Evolutionary conservation across 2,329 filamentous ascomycete genomes (phyloP), one percentile per base, ranked within the genome.

Genomic region (Aspergillus clavatus): DNA sequence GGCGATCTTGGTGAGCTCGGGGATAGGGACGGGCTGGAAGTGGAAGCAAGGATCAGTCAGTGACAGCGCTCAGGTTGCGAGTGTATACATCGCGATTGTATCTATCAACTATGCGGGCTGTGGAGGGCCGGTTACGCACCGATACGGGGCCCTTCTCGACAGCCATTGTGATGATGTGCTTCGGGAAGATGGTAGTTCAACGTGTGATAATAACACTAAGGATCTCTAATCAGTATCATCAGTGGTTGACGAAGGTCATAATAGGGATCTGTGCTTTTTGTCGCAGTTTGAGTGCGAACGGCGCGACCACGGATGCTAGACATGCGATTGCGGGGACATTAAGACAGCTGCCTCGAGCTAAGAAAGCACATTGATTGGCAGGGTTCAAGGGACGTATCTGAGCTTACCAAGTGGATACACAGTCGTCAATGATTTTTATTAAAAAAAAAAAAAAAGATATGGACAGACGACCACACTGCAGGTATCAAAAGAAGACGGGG

Each of bases 1-100:
- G 58, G 87, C 84, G 66, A 95, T 91, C 74, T 93, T 87, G 73
- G 85, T 86, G 56, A 95, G 80, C 55, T 89, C 79, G 61, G 82
- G 83, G 57, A 83, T 78, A 48, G 86, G 78, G 59, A 95, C 79
- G 49, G 89, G 89, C 86, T 91, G 40, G 47, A 28, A 28, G 10
- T 8, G 3, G 6, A 10, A 33, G 28, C 19, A 16, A 19, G 42
- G 3, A 19, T 29, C 38, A 19, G 33, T 10, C 23, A 29, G 12
- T 23, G 42, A 45, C 16, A 51, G 48, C 43, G 43, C 31, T 19
- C 3, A 12, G 3, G n/a, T n/a, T n/a, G 18, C 19, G 38, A 24
- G 31, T 37, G 14, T 12, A 11, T 18, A 11, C 16, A 16, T 10
- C 31, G 16, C 3, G 6, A 5, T 31, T 27, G 21, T 29, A 51